Evolutionary conservation across 2,329 filamentous ascomycete genomes (phyloP).

Genomic region (Fusarium sp.): DNA sequence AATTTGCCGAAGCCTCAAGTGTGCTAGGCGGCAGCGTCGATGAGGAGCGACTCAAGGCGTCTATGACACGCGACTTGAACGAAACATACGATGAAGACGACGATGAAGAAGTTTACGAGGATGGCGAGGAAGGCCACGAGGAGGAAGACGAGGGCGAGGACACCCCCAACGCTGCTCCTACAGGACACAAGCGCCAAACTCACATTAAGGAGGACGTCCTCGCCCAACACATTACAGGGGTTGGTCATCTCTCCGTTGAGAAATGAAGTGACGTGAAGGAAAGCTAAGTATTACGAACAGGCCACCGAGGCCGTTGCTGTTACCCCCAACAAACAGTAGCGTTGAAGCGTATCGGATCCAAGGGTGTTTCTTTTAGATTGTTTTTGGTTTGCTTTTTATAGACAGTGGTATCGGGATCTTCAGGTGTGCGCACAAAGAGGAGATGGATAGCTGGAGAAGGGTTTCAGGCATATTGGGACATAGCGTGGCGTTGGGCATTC

Average conservation of each 20-base stretch:
- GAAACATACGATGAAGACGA: slow-evolving; percentile 53
- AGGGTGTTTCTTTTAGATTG: slow-evolving; percentile 1
- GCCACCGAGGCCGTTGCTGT: slow-evolving; percentile 24
- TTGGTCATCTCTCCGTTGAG: slow-evolving; percentile 64
- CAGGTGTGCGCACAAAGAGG: background rate
- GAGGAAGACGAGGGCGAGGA: slow-evolving; percentile 36
- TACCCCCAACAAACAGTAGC: slow-evolving; percentile 19
- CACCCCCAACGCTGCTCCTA: background rate
- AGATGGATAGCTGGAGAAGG: background rate
- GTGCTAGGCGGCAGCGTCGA: slow-evolving; percentile 57
- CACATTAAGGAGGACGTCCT: slow-evolving; percentile 57
- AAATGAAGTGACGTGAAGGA: slow-evolving; percentile 50
- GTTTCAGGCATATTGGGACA: slow-evolving; percentile 39
- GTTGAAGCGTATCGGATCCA: slow-evolving; percentile 32
- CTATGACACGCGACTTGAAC: slow-evolving; percentile 54
- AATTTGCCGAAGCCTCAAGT: slow-evolving; percentile 57
- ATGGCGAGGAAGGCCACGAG: slow-evolving; percentile 36
- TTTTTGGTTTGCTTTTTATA: slow-evolving; percentile 3
- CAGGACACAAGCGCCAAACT: slow-evolving; percentile 26
- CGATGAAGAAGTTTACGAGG: slow-evolving; percentile 55
- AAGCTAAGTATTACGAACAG: slow-evolving; percentile 46
- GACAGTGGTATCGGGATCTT: background rate
- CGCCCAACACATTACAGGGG: slow-evolving; percentile 69
- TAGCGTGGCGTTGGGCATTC: slow-evolving; percentile 50
- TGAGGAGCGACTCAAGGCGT: slow-evolving; percentile 55